Percentiles rank a stretch among this genome's conserved stretches.
These are phyloP conservation scores for Phoenix roebelenii DNA, from an alignment of 176 grass and related monocot genomes.

Conservation along the genomic window DNA sequence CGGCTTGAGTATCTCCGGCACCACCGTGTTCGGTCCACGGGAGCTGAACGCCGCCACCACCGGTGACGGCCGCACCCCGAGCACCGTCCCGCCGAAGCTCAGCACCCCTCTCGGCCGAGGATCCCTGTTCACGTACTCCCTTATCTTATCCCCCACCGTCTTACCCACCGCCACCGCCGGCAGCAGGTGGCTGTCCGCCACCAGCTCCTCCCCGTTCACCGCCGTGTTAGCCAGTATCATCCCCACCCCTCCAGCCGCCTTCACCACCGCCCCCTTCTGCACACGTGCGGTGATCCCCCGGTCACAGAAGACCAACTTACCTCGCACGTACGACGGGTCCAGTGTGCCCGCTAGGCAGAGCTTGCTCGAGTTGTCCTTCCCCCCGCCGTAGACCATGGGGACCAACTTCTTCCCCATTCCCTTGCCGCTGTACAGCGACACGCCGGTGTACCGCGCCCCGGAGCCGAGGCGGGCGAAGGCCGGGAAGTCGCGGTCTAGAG, in stretches of 20 bases:
- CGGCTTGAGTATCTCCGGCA: slow-evolving; percentile 80
- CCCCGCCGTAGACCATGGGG: slow-evolving; percentile 57
- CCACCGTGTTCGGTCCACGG: slow-evolving; percentile 76
- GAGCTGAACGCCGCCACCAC: slow-evolving; percentile 95
- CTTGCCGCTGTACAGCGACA: slow-evolving; percentile 63
- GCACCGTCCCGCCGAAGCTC: slow-evolving; percentile 79
- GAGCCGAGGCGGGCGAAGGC: slow-evolving; percentile 42
- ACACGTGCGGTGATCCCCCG: slow-evolving; percentile 78
- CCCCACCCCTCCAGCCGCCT: slow-evolving; percentile 61
- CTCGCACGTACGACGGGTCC: slow-evolving; percentile 46
- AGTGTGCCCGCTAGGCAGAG: slow-evolving; percentile 78
- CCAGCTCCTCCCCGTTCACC: slow-evolving; percentile 78
- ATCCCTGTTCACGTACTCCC: slow-evolving; percentile 37
- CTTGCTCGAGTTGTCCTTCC: slow-evolving; percentile 60
- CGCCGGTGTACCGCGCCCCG: slow-evolving; percentile 39
- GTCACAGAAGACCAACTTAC: slow-evolving; percentile 86
- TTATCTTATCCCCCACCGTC: slow-evolving; percentile 55
- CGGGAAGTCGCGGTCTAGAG: slow-evolving; percentile 77
- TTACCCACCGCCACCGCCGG: slow-evolving; percentile 69
- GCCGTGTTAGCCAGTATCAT: slow-evolving; percentile 92
- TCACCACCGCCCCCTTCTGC: slow-evolving; percentile 82
- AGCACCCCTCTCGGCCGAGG: slow-evolving; percentile 46
- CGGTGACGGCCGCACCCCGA: slow-evolving; percentile 71
- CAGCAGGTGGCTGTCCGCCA: slow-evolving; percentile 85
- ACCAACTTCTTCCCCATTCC: slow-evolving; percentile 33